These are phyloP conservation scores for Leptodermis oblonga DNA, from an alignment of 257 asterid species.

Conservation along the genomic window DNA sequence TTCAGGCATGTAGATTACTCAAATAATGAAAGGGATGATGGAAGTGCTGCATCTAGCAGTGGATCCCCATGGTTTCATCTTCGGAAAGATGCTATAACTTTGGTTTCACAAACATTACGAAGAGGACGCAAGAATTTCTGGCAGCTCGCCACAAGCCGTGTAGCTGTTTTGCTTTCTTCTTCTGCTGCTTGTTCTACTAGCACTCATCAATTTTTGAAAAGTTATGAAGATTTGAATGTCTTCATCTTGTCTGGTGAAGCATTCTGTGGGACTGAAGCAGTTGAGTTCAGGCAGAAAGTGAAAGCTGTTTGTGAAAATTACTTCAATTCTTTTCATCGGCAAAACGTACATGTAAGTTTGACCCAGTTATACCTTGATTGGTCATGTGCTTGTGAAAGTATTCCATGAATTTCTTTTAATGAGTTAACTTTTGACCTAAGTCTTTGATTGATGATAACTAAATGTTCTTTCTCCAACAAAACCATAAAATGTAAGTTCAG, in stretches of 20 bases:
- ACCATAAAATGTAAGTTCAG: not conserved
- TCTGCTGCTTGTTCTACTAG: conserved; percentile 81
- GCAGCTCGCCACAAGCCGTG: conserved; percentile 96
- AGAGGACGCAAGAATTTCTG: conserved; percentile 96
- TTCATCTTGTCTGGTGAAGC: conserved; percentile 96
- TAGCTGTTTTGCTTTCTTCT: conserved; percentile 92
- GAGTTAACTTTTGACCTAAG: not conserved
- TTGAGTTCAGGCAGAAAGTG: conserved; percentile 94
- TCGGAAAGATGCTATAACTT: conserved; percentile 73
- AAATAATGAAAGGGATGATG: conserved; percentile 74
- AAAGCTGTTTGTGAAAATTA: conserved; percentile 81
- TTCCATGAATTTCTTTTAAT: not conserved
- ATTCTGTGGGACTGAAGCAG: conserved; percentile 87
- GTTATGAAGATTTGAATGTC: conserved; percentile 80
- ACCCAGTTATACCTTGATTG: conserved; percentile 10
- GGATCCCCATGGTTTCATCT: conserved; percentile 89
- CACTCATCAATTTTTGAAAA: conserved; percentile 90
- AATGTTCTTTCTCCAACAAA: not conserved
- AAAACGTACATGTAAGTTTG: conserved; percentile 84
- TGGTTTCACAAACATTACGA: conserved; percentile 76
- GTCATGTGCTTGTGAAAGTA: conserved; percentile 2
- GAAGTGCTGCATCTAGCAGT: conserved; percentile 94
- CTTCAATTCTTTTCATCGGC: conserved; percentile 92
- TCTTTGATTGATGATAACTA: not conserved
- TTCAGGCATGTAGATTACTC: conserved; percentile 32